Evolutionary conservation across 495 filamentous ascomycete genomes (phyloP).

Genomic region (Talaromyces wortmannii): DNA sequence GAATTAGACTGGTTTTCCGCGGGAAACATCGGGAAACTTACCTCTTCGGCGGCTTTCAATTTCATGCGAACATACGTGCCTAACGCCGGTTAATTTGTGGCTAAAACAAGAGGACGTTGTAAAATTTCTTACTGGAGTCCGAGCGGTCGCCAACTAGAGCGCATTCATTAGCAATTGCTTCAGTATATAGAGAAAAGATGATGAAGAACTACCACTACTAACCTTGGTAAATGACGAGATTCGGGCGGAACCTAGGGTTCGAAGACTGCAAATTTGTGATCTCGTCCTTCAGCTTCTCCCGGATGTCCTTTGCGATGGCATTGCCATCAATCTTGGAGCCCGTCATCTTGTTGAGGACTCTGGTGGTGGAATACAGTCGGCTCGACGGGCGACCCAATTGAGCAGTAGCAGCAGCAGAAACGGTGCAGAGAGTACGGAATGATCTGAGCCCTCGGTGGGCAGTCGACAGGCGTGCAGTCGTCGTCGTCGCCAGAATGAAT

Average conservation of each 20-base stretch:
- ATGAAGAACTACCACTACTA: conserved; percentile 15
- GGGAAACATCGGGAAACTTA: conserved; percentile 25
- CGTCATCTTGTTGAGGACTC: conserved; percentile 51
- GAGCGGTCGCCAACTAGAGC: conserved; percentile 69
- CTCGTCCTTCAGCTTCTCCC: conserved; percentile 67
- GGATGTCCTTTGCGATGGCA: conserved; percentile 83
- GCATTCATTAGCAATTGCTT: conserved; percentile 16
- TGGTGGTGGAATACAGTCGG: conserved; percentile 37
- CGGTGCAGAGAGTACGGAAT: conserved; percentile 5
- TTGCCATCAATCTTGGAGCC: conserved; percentile 94
- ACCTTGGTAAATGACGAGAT: conserved; percentile 91
- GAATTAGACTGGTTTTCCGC: conserved; percentile 1
- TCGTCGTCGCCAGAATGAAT: neutral
- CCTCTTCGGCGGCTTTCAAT: conserved; percentile 91
- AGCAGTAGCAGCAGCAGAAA: conserved; percentile 8
- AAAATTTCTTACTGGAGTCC: conserved; percentile 69
- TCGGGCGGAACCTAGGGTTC: conserved; percentile 83
- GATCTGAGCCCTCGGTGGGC: conserved; percentile 4
- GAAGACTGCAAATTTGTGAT: conserved; percentile 73
- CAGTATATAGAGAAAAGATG: neutral
- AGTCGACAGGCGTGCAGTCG: neutral
- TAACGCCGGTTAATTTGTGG: conserved; percentile 19
- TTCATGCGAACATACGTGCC: conserved; percentile 99
- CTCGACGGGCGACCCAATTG: conserved; percentile 10
- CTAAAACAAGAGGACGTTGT: too few species aligned